Conservation (phyloP, 495 filamentous ascomycete species). For the Aspergillus incahuasiensis region DNA sequence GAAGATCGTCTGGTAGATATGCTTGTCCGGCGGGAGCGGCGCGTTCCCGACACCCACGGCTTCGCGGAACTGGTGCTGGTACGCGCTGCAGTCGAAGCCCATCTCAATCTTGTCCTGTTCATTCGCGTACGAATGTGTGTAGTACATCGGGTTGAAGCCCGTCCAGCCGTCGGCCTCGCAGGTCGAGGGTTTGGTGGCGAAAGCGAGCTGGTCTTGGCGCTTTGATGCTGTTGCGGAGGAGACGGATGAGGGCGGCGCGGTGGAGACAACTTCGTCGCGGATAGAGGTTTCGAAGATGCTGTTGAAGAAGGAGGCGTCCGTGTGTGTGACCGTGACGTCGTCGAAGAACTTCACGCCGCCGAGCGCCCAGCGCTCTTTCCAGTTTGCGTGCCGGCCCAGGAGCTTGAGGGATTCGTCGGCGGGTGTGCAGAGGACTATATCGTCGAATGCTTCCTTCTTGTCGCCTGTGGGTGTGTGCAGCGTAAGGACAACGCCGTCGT, state of each 20-base stretch:
- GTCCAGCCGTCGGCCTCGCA: constrained; percentile 34
- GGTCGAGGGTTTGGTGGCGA: constrained; percentile 41
- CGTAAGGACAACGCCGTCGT: constrained; percentile 49
- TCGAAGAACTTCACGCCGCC: constrained; percentile 73
- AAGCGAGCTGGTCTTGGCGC: constrained; percentile 47
- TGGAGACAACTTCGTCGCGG: background rate
- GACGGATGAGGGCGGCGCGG: background rate
- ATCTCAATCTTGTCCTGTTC: constrained; percentile 73
- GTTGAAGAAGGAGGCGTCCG: constrained; percentile 69
- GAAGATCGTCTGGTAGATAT: constrained; percentile 83
- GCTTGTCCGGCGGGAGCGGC: constrained; percentile 47
- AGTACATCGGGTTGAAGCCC: constrained; percentile 77
- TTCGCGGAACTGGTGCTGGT: constrained; percentile 74
- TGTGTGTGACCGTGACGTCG: constrained; percentile 82
- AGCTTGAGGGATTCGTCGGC: constrained; percentile 70
- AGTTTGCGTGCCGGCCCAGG: constrained; percentile 56
- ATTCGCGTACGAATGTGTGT: constrained; percentile 61
- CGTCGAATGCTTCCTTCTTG: constrained; percentile 52
- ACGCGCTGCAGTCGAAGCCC: constrained; percentile 82
- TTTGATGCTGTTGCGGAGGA: background rate
- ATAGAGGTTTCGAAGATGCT: constrained; percentile 71
- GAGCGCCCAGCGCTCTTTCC: constrained; percentile 62
- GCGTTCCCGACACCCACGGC: constrained; percentile 31
- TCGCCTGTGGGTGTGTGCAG: background rate
- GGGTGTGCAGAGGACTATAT: constrained; percentile 63